Base-by-base conservation (phyloP, 352 stramenopile species). In the Blastocystis sp. region DNA sequence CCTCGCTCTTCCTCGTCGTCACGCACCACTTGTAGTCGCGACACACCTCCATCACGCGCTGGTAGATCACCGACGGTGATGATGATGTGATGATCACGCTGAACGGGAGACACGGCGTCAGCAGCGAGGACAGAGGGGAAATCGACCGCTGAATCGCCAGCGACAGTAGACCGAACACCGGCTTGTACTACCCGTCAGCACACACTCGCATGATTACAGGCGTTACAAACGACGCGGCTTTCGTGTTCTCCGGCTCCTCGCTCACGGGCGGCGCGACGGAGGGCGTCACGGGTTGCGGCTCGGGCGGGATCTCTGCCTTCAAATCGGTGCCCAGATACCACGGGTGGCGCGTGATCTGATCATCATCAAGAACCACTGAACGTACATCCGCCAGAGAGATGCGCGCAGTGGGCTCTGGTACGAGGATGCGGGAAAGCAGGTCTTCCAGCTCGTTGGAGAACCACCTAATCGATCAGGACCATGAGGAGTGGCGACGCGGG, bases 361-460 rank as follows among this genome's bases (percentile, higher is more conserved):
- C 19, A 37, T 85, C n/a, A 67, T n/a, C 16, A 50, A 35, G 12
- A 37, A 29, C 37, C 35, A 16, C 0, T 10, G 19, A 2, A 45
- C 24, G 21, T 39, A 85, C 74, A n/a, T 97, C 94, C 37, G 92
- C 91, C 3, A 98, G 91, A 50, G 92, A 94, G 35, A 95, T 91
- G 76, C 95, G 94, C 76, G 94, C 93, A 66, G 93, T 92, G 82
- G 95, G 96, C 88, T 98, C 96, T 24, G 95, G 93, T 13, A 98
- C 94, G 39, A 98, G 93, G 80, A 98, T 98, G 79, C 92, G 93
- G 91, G 96, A 94, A 41, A 98, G 91, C 12, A 98, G 91, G 66
- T 93, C 93, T 91, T 96, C 95, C 50, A 96, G 93, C 41, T 94
- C 93, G 41, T 92, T 92, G 35, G 93, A 95, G 91, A 98, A 97